phyloP scores from a whole-genome alignment of 768 basidiomycete species.

The Tylopilus rubrobrunneus region DNA sequence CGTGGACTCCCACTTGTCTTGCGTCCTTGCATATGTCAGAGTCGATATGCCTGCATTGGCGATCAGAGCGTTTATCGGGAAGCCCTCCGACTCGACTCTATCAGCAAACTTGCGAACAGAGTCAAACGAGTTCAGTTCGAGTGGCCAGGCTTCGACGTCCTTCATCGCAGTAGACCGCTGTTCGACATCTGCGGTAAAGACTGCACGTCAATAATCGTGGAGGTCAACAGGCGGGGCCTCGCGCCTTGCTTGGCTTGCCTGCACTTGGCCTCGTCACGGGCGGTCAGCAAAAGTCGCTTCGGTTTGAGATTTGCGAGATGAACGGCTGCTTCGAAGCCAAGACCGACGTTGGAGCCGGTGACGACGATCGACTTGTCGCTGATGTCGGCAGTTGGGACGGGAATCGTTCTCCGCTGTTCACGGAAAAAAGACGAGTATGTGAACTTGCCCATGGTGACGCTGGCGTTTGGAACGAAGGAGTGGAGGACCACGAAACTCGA shows the following conservation, averaged over 20 bases:
- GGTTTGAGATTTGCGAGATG: conserved; percentile 23
- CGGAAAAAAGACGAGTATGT: conserved; percentile 10
- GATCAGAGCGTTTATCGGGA: conserved; percentile 28
- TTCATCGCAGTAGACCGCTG: conserved; percentile 2
- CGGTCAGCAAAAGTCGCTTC: conserved; percentile 15
- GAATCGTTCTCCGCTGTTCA: conserved; percentile 28
- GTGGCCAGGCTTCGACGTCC: conserved; percentile 30
- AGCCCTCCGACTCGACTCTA: conserved; percentile 23
- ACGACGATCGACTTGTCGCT: conserved; percentile 24
- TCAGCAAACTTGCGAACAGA: conserved; percentile 32
- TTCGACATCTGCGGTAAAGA: conserved; percentile 16
- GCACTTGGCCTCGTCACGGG: conserved; percentile 17
- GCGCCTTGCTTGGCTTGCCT: conserved; percentile 18
- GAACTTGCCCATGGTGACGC: conserved; percentile 20
- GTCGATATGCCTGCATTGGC: conserved; percentile 28
- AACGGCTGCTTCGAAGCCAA: conserved; percentile 27
- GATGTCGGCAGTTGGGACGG: conserved; percentile 16
- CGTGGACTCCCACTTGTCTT: conserved; percentile 37
- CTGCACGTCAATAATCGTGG: neutral
- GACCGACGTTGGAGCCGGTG: conserved; percentile 27
- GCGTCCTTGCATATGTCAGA: conserved; percentile 21
- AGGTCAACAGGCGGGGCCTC: neutral
- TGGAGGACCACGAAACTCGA: too few relatives aligned
- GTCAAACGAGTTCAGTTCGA: conserved; percentile 33
- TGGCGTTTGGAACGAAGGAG: too few relatives aligned